phyloP scores from a whole-genome alignment of 352 stramenopile genomes.

The Globisporangium nunn region DNA sequence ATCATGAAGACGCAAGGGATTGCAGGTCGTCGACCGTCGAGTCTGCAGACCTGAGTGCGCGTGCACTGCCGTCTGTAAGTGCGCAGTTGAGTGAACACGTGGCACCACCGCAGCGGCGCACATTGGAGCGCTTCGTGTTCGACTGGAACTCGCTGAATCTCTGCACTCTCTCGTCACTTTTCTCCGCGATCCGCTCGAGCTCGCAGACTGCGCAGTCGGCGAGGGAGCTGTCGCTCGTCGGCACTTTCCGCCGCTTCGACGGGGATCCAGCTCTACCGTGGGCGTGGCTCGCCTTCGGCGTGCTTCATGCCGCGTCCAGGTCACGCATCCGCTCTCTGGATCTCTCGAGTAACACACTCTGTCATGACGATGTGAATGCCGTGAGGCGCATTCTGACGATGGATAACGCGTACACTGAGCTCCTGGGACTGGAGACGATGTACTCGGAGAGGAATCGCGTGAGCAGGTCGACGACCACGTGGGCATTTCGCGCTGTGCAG shows the following conservation, averaged over 20 bases:
- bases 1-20: background rate
- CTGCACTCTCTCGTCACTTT: constrained; percentile 27
- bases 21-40: background rate
- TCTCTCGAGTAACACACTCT: constrained; percentile 31
- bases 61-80: too few species aligned
- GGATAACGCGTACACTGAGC: constrained; percentile 1
- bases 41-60: background rate
- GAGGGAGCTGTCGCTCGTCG: constrained; percentile 25
- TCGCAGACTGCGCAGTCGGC: background rate
- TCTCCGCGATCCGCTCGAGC: constrained; percentile 25
- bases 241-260: constrained; percentile 19
- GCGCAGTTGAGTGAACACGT: background rate
- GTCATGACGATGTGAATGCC: constrained; percentile 18
- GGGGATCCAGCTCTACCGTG: constrained; percentile 18
- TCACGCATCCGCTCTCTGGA: constrained; percentile 20
- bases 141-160: constrained; percentile 21
- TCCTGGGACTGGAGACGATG: background rate
- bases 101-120: background rate
- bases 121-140: constrained; percentile 18
- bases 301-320: constrained; percentile 19
- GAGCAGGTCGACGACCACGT: too few species aligned
- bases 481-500: background rate
- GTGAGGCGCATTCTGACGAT: constrained; percentile 14
- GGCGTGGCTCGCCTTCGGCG: constrained; percentile 30
- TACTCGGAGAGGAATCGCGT: constrained; percentile 2